A percentile compares a stretch with the other conserved stretches of the same genome.
Evolutionary conservation across 148 eudicot genomes (phyloP).

Genomic region (Cornus florida): DNA sequence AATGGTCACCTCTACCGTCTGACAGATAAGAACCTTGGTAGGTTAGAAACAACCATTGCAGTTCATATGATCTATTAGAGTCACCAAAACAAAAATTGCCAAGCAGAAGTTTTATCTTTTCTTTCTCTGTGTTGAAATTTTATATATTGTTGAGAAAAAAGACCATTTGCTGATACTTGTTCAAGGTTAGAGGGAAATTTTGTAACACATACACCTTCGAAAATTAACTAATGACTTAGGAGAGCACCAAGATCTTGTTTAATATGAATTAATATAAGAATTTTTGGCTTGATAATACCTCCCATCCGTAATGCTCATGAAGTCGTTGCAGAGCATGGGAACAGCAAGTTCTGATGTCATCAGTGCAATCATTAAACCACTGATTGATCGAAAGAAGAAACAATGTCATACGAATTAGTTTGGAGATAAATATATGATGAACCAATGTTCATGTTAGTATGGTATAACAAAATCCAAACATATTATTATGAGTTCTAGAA

Average conservation of each 20-base stretch:
- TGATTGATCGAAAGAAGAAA: constrained; percentile 18
- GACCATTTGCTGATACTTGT: neutral
- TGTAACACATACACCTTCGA: neutral
- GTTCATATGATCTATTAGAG: neutral
- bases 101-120: neutral
- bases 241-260: neutral
- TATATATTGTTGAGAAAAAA: neutral
- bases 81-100: neutral
- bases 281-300: constrained; percentile 43
- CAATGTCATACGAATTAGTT: neutral
- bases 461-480: neutral
- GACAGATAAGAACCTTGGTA: constrained; percentile 7
- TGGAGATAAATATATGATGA: neutral
- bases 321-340: constrained; percentile 58
- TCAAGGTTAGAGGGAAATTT: neutral
- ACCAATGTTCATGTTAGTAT: neutral
- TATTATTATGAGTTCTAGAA: neutral
- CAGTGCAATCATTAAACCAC: constrained; percentile 91
- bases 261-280: neutral
- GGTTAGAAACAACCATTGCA: constrained; percentile 18
- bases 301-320: constrained; percentile 72
- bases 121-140: neutral
- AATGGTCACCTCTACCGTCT: constrained; percentile 80
- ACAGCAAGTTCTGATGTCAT: constrained; percentile 71
- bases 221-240: neutral